Base-by-base conservation (phyloP, 805 yeast genomes). In the Pichia cephalocereana region DNA sequence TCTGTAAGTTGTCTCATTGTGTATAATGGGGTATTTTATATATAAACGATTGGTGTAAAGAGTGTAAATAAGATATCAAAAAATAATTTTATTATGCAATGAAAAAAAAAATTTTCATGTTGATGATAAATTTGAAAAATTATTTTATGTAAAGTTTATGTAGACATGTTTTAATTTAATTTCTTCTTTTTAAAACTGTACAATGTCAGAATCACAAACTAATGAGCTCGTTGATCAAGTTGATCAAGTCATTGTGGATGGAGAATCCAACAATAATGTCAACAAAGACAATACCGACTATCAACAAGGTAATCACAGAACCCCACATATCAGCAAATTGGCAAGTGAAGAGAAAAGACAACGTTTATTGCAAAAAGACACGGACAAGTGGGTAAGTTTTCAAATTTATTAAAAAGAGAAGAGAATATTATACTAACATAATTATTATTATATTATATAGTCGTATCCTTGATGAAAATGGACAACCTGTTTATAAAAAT, bases 1-100 rank as follows among this genome's bases (percentile, higher is more conserved):
- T 91, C 99, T 55, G 98, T 91, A 56, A 91, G 76, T 45, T 89
- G 87, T 75, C 99, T 84, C 99, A 91, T 91, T 28, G 19, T 37
- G 8, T 40, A n/a, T n/a, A 14, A 34, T 15, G n/a, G 10, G 10
- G 37, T 14, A 14, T 34, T 23, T 23, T 23, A 23, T 23, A 23
- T 23, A 23, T n/a, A n/a, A n/a, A 23, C 7, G 7, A 23, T 23
- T 23, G 26, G 7, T 30, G 8, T 30, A 12, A 30, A 10, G 10
- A 7, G 14, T 30, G 9, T 9, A 9, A 30, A 30, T 30, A 30
- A 30, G 9, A 30, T 2, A 30, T 11, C 5, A 30, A 4, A 5
- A 30, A 8, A 30, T 30, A 4, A 30, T 19, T 19, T 23, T 23
- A 23, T 23, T 37, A 36, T 39, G 41, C 46, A 45, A 43, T 26